Percentiles rank a stretch among this genome's conserved stretches.
phyloP scores from a whole-genome alignment of 495 filamentous ascomycete genomes.

The Sphaerosporella brunnea region DNA sequence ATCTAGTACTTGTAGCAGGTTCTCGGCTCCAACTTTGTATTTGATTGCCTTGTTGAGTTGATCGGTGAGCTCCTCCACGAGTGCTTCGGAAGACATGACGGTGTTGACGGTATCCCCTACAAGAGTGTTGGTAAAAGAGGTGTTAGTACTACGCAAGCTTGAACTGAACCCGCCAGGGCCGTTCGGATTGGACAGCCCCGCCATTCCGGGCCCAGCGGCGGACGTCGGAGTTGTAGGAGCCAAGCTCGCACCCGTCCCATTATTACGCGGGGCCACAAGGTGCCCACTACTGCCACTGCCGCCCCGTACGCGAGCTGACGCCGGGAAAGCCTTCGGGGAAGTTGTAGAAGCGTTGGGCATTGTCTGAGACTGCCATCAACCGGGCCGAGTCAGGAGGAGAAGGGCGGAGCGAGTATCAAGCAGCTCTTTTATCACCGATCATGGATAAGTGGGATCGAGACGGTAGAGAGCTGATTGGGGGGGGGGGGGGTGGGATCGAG shows the following conservation, averaged over 20 bases:
- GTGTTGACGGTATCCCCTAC: constrained; percentile 39
- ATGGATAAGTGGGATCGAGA: constrained; percentile 13
- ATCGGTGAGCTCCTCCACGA: constrained; percentile 56
- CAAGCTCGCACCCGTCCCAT: constrained; percentile 22
- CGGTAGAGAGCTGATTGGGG: background rate
- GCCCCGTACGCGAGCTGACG: constrained; percentile 14
- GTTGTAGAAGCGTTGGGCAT: constrained; percentile 27
- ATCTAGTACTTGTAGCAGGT: constrained; percentile 78
- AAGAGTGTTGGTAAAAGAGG: constrained; percentile 50
- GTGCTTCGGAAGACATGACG: constrained; percentile 46
- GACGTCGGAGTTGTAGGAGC: constrained; percentile 6
- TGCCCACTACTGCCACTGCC: constrained; percentile 15
- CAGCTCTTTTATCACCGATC: constrained; percentile 14
- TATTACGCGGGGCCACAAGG: constrained; percentile 13
- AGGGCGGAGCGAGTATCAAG: too few species aligned
- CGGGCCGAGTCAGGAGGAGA: constrained; percentile 10
- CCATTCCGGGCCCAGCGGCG: constrained; percentile 3
- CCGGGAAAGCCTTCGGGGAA: constrained; percentile 15
- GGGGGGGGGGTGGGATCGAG: constrained; percentile 14
- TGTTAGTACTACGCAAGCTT: constrained; percentile 59
- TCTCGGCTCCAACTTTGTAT: constrained; percentile 94
- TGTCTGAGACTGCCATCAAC: constrained; percentile 21
- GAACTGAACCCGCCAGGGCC: constrained; percentile 86
- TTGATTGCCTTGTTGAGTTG: constrained; percentile 84
- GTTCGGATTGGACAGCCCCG: constrained; percentile 25